Conservation (phyloP, 495 filamentous ascomycete genomes). For the Polyplosphaeria fusca region DNA sequence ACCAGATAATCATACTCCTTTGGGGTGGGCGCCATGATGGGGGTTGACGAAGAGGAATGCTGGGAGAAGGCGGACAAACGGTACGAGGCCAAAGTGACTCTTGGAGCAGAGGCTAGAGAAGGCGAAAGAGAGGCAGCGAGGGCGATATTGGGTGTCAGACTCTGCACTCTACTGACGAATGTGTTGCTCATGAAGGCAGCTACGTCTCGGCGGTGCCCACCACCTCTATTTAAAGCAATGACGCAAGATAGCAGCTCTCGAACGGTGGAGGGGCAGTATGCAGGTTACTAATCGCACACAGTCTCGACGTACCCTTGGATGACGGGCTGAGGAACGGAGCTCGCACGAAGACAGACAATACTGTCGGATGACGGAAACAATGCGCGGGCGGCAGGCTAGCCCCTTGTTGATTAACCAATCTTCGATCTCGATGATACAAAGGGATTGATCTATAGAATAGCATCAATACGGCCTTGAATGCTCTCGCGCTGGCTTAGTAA, state of each 20-base stretch:
- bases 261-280: neutral
- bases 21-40: conserved; percentile 47
- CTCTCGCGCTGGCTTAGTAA: too few species aligned
- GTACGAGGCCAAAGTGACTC: conserved; percentile 26
- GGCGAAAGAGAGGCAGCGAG: neutral
- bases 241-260: conserved; percentile 10
- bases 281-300: conserved; percentile 21
- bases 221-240: conserved; percentile 12
- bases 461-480: too few species aligned
- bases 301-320: neutral
- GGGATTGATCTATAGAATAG: too few species aligned
- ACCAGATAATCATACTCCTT: conserved; percentile 55
- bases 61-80: conserved; percentile 41
- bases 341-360: neutral
- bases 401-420: too few species aligned
- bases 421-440: too few species aligned
- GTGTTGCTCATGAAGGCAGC: conserved; percentile 24
- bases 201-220: neutral
- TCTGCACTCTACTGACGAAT: conserved; percentile 17
- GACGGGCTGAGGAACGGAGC: neutral
- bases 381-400: too few species aligned
- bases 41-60: conserved; percentile 42
- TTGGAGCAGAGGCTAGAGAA: conserved; percentile 1
- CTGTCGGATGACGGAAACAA: neutral
- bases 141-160: conserved; percentile 8